Conservation (phyloP, 2,329 filamentous ascomycete species). For the Hymenoscyphus fraxineus region DNA sequence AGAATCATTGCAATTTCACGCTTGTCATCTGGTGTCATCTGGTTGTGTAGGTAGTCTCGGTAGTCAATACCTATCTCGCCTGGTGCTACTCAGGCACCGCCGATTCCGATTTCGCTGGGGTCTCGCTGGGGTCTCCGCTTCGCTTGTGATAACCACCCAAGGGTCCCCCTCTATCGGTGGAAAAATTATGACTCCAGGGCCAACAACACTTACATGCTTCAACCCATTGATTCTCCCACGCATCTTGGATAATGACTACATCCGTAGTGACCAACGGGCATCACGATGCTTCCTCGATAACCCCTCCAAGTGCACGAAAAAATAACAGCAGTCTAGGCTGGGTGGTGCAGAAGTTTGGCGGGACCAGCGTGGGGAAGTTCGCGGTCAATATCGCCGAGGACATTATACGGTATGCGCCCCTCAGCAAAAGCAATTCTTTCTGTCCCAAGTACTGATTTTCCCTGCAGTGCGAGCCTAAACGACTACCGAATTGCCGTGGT, state of each 20-base stretch:
- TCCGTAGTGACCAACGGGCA: constrained; percentile 18
- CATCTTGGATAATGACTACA: constrained; percentile 23
- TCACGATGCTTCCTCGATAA: constrained; percentile 13
- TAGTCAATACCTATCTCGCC: not conserved
- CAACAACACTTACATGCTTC: constrained; percentile 3
- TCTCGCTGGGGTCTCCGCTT: not conserved
- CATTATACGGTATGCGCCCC: constrained; percentile 57
- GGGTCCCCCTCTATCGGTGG: constrained; percentile 6
- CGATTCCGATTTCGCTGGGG: constrained; percentile 1
- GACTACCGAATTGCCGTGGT: constrained; percentile 82
- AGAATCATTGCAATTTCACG: not conserved
- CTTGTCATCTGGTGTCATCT: not conserved
- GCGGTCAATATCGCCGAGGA: constrained; percentile 69
- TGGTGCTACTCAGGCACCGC: not conserved
- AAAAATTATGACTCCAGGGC: constrained; percentile 19
- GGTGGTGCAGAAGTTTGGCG: constrained; percentile 94
- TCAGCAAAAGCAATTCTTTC: constrained; percentile 15
- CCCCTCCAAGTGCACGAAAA: constrained; percentile 17
- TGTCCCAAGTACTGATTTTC: constrained; percentile 12
- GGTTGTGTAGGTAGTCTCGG: not conserved
- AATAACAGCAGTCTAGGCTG: constrained; percentile 48
- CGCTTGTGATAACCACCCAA: constrained; percentile 4
- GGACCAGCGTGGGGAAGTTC: constrained; percentile 94
- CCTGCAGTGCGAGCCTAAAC: constrained; percentile 53
- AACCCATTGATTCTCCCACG: constrained; percentile 6